A percentile compares a stretch with the other conserved stretches of the same genome.
These are phyloP conservation scores for Talaromyces sp. DNA, from an alignment of 2,329 filamentous ascomycete genomes.

Conservation along the genomic window DNA sequence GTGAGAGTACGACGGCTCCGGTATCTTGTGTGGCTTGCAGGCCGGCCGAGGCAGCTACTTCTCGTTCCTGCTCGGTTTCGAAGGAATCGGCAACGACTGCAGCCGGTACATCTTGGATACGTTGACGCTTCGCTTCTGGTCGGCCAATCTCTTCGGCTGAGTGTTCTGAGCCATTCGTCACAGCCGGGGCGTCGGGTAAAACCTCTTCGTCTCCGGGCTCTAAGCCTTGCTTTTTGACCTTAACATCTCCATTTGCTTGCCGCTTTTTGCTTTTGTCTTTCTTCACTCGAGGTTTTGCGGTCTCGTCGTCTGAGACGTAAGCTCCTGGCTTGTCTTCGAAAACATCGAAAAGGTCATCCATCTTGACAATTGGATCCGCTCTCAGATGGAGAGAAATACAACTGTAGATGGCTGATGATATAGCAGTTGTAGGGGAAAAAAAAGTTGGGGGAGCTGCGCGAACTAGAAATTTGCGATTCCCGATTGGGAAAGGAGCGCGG, in stretches of 20 bases:
- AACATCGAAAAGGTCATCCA: constrained; percentile 79
- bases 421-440: constrained; percentile 13
- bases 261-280: constrained; percentile 76
- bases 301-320: constrained; percentile 29
- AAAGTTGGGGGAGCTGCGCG: constrained; percentile 10
- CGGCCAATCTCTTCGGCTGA: constrained; percentile 31
- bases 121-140: constrained; percentile 46
- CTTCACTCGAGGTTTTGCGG: constrained; percentile 37
- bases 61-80: constrained; percentile 88
- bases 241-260: constrained; percentile 75
- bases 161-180: constrained; percentile 20
- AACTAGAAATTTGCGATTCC: constrained; percentile 34
- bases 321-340: constrained; percentile 66
- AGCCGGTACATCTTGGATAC: constrained; percentile 60
- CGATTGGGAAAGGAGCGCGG: constrained; percentile 24
- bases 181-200: constrained; percentile 23
- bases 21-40: constrained; percentile 60
- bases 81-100: constrained; percentile 91
- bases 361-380: constrained; percentile 33
- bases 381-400: constrained; percentile 4
- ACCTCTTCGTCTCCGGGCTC: constrained; percentile 32
- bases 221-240: constrained; percentile 41
- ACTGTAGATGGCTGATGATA: constrained; percentile 4
- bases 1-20: constrained; percentile 71
- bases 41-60: constrained; percentile 76